A percentile compares a stretch with the other conserved stretches of the same genome.
Evolutionary conservation across 345 rosid genomes (phyloP).

Genomic region (Lenwebbia sp.): DNA sequence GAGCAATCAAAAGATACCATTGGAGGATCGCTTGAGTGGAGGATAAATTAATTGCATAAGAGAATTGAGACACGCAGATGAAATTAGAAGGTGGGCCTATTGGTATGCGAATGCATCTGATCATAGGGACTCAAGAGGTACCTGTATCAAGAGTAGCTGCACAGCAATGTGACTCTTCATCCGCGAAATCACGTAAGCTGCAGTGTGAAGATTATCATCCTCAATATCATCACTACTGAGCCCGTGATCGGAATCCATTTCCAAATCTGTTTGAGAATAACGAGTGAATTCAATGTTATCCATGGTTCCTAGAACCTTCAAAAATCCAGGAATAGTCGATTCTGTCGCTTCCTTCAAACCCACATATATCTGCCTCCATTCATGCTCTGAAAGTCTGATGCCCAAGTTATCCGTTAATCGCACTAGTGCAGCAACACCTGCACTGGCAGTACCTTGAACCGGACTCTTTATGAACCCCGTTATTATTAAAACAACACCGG

Average conservation of each 20-base stretch:
- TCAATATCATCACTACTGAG: slow-evolving; percentile 42
- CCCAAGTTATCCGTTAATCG: slow-evolving; percentile 56
- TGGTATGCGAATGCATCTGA: neutral
- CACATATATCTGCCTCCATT: slow-evolving; percentile 56
- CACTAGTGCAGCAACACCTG: slow-evolving; percentile 58
- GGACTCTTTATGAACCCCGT: slow-evolving; percentile 65
- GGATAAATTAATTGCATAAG: neutral
- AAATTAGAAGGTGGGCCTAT: neutral
- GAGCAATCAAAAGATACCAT: neutral
- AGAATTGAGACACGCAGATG: neutral
- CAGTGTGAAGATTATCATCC: slow-evolving; percentile 66
- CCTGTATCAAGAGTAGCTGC: slow-evolving; percentile 76
- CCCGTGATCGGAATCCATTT: slow-evolving; percentile 51
- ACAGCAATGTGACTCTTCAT: slow-evolving; percentile 69
- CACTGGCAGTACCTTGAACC: slow-evolving; percentile 70
- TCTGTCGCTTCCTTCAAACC: slow-evolving; percentile 66
- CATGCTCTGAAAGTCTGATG: slow-evolving; percentile 48
- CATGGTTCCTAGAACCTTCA: slow-evolving; percentile 63
- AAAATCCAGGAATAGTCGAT: slow-evolving; percentile 48
- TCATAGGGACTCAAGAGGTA: slow-evolving; percentile 7
- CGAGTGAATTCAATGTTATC: slow-evolving; percentile 43
- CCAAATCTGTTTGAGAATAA: slow-evolving; percentile 30
- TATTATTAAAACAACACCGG: slow-evolving; percentile 50
- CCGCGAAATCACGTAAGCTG: slow-evolving; percentile 69
- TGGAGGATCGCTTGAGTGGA: neutral